Conservation (phyloP, 2,329 filamentous ascomycete genomes). For the Talaromyces funiculosus region DNA sequence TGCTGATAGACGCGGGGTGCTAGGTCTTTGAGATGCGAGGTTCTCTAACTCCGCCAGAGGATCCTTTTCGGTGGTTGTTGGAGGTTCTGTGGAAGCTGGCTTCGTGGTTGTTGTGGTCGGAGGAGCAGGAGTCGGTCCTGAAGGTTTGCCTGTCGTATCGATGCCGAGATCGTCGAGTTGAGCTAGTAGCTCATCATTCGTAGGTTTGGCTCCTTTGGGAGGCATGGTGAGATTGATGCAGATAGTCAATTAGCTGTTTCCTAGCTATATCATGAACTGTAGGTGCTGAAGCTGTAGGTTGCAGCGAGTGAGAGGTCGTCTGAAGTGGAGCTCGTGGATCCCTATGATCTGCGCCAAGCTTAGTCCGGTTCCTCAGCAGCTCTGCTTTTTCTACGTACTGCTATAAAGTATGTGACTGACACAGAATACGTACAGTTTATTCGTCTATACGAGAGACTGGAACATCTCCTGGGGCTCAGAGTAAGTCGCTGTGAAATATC, state of each 20-base stretch:
- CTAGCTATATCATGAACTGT: neutral
- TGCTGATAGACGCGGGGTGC: constrained; percentile 64
- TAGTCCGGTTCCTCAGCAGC: too few species aligned
- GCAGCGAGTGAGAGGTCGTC: neutral
- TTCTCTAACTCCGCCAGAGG: constrained; percentile 83
- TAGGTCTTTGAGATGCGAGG: constrained; percentile 64
- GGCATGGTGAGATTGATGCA: constrained; percentile 23
- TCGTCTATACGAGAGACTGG: neutral
- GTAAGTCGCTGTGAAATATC: neutral
- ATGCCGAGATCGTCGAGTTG: constrained; percentile 45
- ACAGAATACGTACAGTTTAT: neutral
- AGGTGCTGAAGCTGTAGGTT: neutral
- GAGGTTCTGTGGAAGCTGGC: constrained; percentile 18
- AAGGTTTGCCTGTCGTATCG: constrained; percentile 18
- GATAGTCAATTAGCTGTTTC: neutral
- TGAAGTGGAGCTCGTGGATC: constrained; percentile 3
- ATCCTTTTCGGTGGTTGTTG: constrained; percentile 56
- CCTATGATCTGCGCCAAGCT: constrained; percentile 2
- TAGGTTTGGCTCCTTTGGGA: constrained; percentile 36
- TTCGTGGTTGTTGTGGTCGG: constrained; percentile 20
- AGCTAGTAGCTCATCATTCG: constrained; percentile 46
- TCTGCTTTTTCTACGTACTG: neutral
- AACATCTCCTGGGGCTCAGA: neutral
- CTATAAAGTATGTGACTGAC: neutral
- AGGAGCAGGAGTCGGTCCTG: neutral